Conservation (phyloP, 192 early-diverging fungal genomes). For the Phlyctochytrium planicorne region DNA sequence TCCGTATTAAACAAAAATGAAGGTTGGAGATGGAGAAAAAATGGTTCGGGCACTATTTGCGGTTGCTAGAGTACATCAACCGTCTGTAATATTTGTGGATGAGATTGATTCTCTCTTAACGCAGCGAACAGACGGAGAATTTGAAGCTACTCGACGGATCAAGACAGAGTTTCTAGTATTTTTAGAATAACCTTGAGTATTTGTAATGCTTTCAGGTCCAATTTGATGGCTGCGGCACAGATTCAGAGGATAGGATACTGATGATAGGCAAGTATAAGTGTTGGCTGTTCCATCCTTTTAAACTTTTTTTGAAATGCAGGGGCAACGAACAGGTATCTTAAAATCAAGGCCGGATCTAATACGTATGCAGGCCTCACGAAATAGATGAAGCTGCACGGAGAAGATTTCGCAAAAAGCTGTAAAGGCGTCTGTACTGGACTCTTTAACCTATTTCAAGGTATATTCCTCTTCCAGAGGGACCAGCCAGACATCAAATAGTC, state of each 20-base stretch:
- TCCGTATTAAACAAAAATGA: background rate
- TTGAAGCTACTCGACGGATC: slow-evolving; percentile 82
- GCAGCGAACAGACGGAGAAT: slow-evolving; percentile 84
- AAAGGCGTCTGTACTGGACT: background rate
- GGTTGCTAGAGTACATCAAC: slow-evolving; percentile 81
- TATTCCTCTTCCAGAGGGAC: slow-evolving; percentile 79
- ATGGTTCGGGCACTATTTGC: slow-evolving; percentile 92
- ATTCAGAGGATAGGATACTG: slow-evolving; percentile 74
- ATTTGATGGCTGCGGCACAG: slow-evolving; percentile 76
- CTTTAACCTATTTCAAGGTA: slow-evolving; percentile 39
- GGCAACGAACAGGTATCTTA: slow-evolving; percentile 36
- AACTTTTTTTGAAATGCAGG: slow-evolving; percentile 18
- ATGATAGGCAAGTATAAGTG: slow-evolving; percentile 59
- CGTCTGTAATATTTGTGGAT: slow-evolving; percentile 89
- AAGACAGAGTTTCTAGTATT: slow-evolving; percentile 90
- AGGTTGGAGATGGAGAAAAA: slow-evolving; percentile 88
- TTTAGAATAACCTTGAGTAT: background rate
- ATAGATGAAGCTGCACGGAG: slow-evolving; percentile 88
- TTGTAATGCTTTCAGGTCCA: slow-evolving; percentile 33
- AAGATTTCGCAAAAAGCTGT: slow-evolving; percentile 60
- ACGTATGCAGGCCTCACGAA: slow-evolving; percentile 64
- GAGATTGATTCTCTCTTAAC: slow-evolving; percentile 93
- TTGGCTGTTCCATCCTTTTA: no score
- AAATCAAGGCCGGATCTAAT: background rate
- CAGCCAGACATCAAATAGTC: slow-evolving; percentile 67